Base-by-base conservation (phyloP, 2,329 filamentous ascomycete species). In the Sclerotinia trifoliorum region DNA sequence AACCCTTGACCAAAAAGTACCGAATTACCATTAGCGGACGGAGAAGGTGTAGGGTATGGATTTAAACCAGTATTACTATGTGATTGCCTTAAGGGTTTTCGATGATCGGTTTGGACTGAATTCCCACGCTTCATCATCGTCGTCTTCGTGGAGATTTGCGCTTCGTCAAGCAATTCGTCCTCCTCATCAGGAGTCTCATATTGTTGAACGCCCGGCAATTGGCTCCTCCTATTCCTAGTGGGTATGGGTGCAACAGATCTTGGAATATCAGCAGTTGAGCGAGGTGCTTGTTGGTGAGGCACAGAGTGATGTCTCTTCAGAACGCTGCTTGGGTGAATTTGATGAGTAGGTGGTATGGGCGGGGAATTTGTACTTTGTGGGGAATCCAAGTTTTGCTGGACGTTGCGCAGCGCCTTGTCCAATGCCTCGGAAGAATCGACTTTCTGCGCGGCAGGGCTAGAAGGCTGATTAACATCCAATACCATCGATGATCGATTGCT, bases 141-240 rank as follows among this genome's bases (percentile, higher is more conserved):
- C 70, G 86, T 87, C 74, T 90, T 89, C 0, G 93, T 91, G 7
- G 91, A 92, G 61, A 88, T 86, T 54, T 97, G 83, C 26, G 89
- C 93, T 79, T 99, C 95, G 73, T 97, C 94, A 13, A 98, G 84
- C 13, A 99, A 85, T 80, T 99, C 95, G 69, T 99, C 95, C 77
- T 98, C 94, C 79, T 99, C 95, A 75, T 96, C 94, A 1, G 95
- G 93, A 0, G 94, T 94, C 77, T 99, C 95, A 77, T 98, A 97
- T 71, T 92, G 90, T 74, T 91, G 90, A 61, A 91, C 88, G 5
- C 91, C 90, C 5, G 84, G 82, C 19, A 92, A 89, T 78, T 96
- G 86, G 17, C 92, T 90, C 70, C 93, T 86, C 69, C 94, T 85
- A 19, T 93, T 95, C 70, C 94, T 86, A 78, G 90, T 93, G 0